These are phyloP conservation scores for Exserohilum rostratum DNA, from an alignment of 2,329 filamentous ascomycete species.

Conservation along the genomic window DNA sequence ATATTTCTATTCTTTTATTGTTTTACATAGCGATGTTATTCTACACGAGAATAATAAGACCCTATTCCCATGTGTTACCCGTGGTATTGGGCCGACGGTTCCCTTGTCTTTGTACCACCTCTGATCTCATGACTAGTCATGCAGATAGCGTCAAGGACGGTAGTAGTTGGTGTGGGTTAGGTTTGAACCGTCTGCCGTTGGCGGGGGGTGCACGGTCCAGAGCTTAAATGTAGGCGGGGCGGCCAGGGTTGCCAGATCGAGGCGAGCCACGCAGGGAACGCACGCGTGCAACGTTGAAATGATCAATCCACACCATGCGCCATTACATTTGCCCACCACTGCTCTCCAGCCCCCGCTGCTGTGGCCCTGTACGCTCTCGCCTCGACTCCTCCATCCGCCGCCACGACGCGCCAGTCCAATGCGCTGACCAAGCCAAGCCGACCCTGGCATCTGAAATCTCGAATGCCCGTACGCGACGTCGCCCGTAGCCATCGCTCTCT, in stretches of 20 bases:
- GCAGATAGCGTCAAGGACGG: too few species aligned
- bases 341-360: background rate
- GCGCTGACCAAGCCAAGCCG: slow-evolving; percentile 1
- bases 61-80: too few species aligned
- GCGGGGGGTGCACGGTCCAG: background rate
- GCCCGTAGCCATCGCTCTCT: background rate
- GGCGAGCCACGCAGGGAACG: background rate
- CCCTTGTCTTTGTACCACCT: background rate
- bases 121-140: background rate
- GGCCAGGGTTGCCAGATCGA: slow-evolving; percentile 1
- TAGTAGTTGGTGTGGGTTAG: background rate
- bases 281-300: background rate
- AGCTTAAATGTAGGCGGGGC: slow-evolving; percentile 2
- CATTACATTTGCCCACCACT: background rate
- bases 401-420: background rate
- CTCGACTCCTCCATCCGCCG: background rate
- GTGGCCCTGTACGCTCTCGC: background rate
- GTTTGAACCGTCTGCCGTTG: background rate
- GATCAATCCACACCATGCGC: background rate
- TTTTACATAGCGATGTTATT: background rate
- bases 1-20: background rate
- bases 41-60: too few species aligned
- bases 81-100: too few species aligned
- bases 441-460: background rate
- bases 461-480: background rate